Base-by-base conservation (phyloP, 2,329 filamentous ascomycete species). In the Elsinoe batatas region DNA sequence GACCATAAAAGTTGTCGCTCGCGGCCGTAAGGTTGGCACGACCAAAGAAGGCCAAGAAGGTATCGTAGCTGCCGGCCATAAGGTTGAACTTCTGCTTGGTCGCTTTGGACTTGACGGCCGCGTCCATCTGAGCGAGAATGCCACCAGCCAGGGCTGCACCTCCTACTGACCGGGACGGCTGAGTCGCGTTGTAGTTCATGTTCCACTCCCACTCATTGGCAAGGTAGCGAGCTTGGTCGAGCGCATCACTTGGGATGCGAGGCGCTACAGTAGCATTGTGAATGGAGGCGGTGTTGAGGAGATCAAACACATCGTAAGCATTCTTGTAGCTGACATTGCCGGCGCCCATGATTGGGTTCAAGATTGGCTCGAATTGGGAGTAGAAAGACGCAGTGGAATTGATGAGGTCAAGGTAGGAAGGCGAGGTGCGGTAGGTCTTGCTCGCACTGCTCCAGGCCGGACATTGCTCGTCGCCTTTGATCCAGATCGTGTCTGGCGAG, bases 181-280 rank as follows among this genome's bases (percentile, higher is more conserved):
- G 72, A 43, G 78, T 73, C 60, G 74, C 71, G 72, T 94, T 91
- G 79, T 85, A 94, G 54, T 88, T 88, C 12, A 93, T 81, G 64
- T 84, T 85, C 76, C 80, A 95, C 69, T 96, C 87, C 69, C 93
- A 87, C 57, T 75, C 73, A 67, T 91, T 83, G 62, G 91, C 90
- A 32, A 93, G 81, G n/a, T 79, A 78, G 62, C 79, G 78, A 56
- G 93, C 79, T 66, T 86, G 80, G 62, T 73, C 67, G 56, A 88
- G 74, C 22, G 79, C 78, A 1, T 75, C 72, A 36, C 73, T 63
- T 46, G 82, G 84, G 58, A 91, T 77, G 44, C 87, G 74, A 53
- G 80, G 67, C 20, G 72, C 66, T 63, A 88, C 85, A 59, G 72
- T 75, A n/a, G 71, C 61, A 69, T 84, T 84, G 71, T 84, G 80